Conservation (phyloP, 495 filamentous ascomycete genomes). For the Trichoderma orchidacearum region DNA sequence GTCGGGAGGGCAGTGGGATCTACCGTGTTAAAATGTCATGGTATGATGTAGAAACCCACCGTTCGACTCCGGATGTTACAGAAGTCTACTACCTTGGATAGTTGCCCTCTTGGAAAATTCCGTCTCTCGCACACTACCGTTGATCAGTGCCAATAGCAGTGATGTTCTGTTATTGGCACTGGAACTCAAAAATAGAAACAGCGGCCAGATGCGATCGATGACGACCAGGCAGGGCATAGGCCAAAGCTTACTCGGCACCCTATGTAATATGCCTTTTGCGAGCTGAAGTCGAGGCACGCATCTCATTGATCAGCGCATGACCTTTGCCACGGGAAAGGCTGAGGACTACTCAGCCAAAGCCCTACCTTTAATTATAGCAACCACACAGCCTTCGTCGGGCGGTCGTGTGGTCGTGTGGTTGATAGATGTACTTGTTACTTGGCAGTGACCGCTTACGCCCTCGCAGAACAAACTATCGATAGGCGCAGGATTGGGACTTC, state of each 20-base stretch:
- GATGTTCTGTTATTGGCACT: not conserved
- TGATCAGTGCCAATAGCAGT: not conserved
- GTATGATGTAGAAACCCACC: too few species aligned
- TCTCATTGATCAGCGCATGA: not conserved
- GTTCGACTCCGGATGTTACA: too few species aligned
- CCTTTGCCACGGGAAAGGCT: not conserved
- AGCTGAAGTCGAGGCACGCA: too few species aligned
- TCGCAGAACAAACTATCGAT: too few species aligned
- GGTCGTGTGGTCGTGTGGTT: not conserved
- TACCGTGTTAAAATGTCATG: too few species aligned
- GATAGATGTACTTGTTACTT: not conserved
- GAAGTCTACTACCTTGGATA: too few species aligned
- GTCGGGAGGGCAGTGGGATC: too few species aligned
- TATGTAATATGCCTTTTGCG: not conserved
- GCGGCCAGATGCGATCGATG: not conserved
- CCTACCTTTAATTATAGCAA: not conserved
- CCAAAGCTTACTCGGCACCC: not conserved
- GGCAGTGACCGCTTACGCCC: not conserved
- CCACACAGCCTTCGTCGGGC: not conserved
- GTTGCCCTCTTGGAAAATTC: too few species aligned
- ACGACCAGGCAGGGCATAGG: not conserved
- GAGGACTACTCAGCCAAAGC: not conserved
- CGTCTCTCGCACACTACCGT: not conserved
- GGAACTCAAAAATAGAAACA: not conserved
- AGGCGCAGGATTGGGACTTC: too few species aligned